Conservation (phyloP, 768 basidiomycete species). For the Lanmaoa pseudosensibilis region DNA sequence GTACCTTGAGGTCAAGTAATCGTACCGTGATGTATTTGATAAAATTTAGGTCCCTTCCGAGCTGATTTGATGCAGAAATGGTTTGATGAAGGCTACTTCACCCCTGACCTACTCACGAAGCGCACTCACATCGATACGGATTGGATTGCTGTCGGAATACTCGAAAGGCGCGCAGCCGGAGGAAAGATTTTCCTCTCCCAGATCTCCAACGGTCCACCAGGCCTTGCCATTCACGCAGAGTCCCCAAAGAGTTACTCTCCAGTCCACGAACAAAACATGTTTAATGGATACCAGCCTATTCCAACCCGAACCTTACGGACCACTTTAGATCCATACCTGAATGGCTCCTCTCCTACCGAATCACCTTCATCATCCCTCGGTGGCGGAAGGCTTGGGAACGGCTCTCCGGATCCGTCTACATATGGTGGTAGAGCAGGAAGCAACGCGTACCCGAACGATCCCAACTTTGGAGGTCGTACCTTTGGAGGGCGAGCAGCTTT, state of each 20-base stretch:
- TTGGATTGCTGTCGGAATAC: conserved; percentile 65
- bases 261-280: conserved; percentile 37
- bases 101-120: conserved; percentile 79
- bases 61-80: conserved; percentile 93
- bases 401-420: conserved; percentile 65
- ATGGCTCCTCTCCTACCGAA: conserved; percentile 56
- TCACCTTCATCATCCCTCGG: conserved; percentile 76
- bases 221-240: conserved; percentile 50
- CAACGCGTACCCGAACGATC: conserved; percentile 39
- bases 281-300: conserved; percentile 63
- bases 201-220: conserved; percentile 49
- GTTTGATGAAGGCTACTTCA: conserved; percentile 89
- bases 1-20: not conserved
- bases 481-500: conserved; percentile 38
- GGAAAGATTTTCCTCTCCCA: conserved; percentile 67
- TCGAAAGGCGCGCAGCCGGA: conserved; percentile 50
- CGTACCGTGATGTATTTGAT: conserved; percentile 1
- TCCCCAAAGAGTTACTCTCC: conserved; percentile 47
- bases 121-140: conserved; percentile 67
- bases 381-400: conserved; percentile 59
- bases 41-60: conserved; percentile 74
- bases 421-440: conserved; percentile 50
- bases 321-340: conserved; percentile 64
- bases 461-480: conserved; percentile 36
- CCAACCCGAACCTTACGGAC: conserved; percentile 60